These are phyloP conservation scores for Cytospora chrysosperma DNA, from an alignment of 2,329 filamentous ascomycete genomes.

Conservation along the genomic window DNA sequence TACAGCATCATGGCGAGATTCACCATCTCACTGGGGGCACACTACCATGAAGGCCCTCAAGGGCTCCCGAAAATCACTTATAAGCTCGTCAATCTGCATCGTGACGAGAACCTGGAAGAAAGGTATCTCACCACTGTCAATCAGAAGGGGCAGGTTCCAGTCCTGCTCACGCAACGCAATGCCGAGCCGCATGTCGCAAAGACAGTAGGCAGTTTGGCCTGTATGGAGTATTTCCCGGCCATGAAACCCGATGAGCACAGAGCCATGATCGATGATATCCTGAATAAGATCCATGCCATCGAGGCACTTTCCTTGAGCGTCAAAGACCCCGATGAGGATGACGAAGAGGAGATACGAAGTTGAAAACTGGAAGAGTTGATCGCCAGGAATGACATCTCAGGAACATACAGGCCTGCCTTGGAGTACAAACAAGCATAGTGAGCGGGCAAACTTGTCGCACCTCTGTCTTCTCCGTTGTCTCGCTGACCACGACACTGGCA, in stretches of 20 bases:
- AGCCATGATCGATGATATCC: conserved; percentile 10
- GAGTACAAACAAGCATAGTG: conserved; percentile 14
- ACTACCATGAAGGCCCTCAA: conserved; percentile 8
- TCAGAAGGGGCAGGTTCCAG: conserved; percentile 25
- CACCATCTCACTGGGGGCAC: conserved; percentile 17
- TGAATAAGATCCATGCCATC: conserved; percentile 22
- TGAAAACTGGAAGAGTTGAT: conserved; percentile 22
- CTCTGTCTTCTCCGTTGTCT: background rate
- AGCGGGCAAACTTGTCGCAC: background rate
- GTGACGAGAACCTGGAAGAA: conserved; percentile 22
- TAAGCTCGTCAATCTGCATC: conserved; percentile 21
- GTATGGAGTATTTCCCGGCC: background rate
- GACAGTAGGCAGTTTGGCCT: background rate
- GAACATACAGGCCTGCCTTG: conserved; percentile 3
- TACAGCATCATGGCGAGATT: conserved; percentile 27
- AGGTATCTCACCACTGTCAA: conserved; percentile 22
- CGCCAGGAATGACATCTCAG: conserved; percentile 6
- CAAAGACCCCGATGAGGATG: conserved; percentile 20
- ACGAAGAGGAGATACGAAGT: conserved; percentile 13
- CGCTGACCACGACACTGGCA: conserved; percentile 15
- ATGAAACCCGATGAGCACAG: conserved; percentile 2
- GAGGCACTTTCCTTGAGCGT: conserved; percentile 21
- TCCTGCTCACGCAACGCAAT: conserved; percentile 20
- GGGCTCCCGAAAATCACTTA: conserved; percentile 3
- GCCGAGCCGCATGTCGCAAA: background rate